These are phyloP conservation scores for Schizosaccharomyces versatilis DNA, from an alignment of 1,139 yeast species.

Conservation along the genomic window DNA sequence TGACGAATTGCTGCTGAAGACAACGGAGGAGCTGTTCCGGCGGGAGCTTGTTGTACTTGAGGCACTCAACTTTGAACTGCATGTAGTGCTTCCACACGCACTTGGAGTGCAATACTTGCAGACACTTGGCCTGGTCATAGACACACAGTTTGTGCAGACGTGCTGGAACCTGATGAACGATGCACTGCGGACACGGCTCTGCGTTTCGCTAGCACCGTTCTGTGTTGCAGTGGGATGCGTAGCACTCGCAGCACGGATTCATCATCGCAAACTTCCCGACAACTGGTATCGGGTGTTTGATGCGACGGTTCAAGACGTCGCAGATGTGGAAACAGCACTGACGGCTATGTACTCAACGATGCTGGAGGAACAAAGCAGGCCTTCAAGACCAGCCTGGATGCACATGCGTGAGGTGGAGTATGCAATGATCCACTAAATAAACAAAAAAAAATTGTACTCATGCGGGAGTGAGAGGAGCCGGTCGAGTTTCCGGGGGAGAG, in stretches of 20 bases:
- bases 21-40: too few relatives aligned
- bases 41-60: neutral
- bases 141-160: neutral
- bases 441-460: too few relatives aligned
- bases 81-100: neutral
- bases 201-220: neutral
- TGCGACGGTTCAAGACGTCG: neutral
- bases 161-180: neutral
- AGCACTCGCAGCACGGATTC: neutral
- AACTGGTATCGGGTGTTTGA: conserved; percentile 1
- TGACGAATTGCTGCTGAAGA: too few relatives aligned
- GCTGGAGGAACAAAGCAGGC: too few relatives aligned
- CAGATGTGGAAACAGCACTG: neutral
- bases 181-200: neutral
- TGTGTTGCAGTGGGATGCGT: neutral
- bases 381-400: neutral
- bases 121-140: neutral
- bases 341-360: too few relatives aligned
- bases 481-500: too few relatives aligned
- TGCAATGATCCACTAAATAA: too few relatives aligned
- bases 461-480: too few relatives aligned
- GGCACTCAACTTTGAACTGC: neutral
- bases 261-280: neutral
- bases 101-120: neutral
- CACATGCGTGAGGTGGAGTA: neutral